Evolutionary conservation across 106 monocot species (phyloP).

Genomic region (Hemerocallis citrina): DNA sequence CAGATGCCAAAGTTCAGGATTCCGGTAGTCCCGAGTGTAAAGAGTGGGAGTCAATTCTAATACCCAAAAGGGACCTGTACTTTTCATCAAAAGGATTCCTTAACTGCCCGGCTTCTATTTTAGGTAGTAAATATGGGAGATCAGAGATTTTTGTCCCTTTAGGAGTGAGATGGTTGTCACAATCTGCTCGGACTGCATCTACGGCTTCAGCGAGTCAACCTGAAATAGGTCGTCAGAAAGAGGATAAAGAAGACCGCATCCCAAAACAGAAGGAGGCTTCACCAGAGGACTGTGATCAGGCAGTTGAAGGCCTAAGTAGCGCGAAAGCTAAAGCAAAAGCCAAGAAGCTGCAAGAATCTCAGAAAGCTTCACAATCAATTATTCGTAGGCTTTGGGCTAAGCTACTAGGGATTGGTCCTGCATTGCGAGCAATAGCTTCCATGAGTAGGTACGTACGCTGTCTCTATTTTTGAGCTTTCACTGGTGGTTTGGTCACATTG

Average conservation of each 20-base stretch:
- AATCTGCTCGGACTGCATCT: constrained; percentile 34
- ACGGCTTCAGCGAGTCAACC: constrained; percentile 57
- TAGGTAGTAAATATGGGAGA: constrained; percentile 13
- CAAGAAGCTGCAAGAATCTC: constrained; percentile 54
- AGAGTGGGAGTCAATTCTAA: background rate
- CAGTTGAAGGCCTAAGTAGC: constrained; percentile 87
- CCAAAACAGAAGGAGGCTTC: constrained; percentile 79
- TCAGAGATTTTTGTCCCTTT: constrained; percentile 33
- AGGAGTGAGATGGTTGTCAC: constrained; percentile 41
- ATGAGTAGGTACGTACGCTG: constrained; percentile 71
- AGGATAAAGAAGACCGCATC: constrained; percentile 25
- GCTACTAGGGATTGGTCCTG: constrained; percentile 63
- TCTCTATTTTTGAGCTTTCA: background rate
- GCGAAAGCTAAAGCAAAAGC: constrained; percentile 93
- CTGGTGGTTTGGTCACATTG: too few relatives aligned
- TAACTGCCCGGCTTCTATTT: constrained; percentile 9
- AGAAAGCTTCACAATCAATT: constrained; percentile 35
- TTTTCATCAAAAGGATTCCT: constrained; percentile 11
- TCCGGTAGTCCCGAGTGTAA: constrained; percentile 1
- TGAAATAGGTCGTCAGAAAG: constrained; percentile 14
- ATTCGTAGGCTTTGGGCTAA: constrained; percentile 39
- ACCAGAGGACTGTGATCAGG: constrained; percentile 97
- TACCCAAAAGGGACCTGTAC: constrained; percentile 12
- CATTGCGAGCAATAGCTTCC: constrained; percentile 57
- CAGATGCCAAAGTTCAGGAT: constrained; percentile 10